Evolutionary conservation across 345 rosid species (phyloP), one percentile per base, ranked within the genome.

Genomic region (Abelmoschus esculentus): DNA sequence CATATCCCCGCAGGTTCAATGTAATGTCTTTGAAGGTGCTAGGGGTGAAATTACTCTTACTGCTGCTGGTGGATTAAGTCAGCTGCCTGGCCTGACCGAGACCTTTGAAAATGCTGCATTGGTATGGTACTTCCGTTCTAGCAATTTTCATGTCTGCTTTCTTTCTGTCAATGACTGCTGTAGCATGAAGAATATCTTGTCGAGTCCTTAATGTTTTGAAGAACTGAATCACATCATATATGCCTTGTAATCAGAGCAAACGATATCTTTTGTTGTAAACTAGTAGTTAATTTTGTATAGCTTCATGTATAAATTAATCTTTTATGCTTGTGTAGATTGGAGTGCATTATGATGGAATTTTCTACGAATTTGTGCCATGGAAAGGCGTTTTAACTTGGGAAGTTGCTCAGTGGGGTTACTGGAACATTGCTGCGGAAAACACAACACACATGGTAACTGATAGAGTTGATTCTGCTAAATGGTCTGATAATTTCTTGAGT

Each of bases 331-430:
- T 55, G 81, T 87, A 91, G 97, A 77, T 93, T 77, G 95, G 98
- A 55, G 59, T 55, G 59, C 59, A 55, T 31, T 55, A 55, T 55
- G 59, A 55, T 19, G 59, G 59, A 19, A 75, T 72, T 31, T 78
- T 91, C 65, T 88, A 83, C 64, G 97, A 93, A 85, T 93, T 93
- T 83, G 97, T 89, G 70, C 97, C 98, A 19, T 93, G 96, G 97
- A 89, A 85, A 49, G 93, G 90, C 61, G 79, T 80, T 80, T 75
- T 91, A 52, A 78, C 70, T 53, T 91, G 97, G 97, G 96, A 93
- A 75, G 74, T 87, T 75, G 44, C 83, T 79, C 81, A 78, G 66
- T 91, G 98, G 97, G 97, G 98, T 70, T 76, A 55, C 82, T 93
- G 97, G 98, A 76, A 82, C 74, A 79, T 91, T 53, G 73, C 86